These are phyloP conservation scores for Saprolegnia parasitica DNA, from an alignment of 352 stramenopile species.

Conservation along the genomic window DNA sequence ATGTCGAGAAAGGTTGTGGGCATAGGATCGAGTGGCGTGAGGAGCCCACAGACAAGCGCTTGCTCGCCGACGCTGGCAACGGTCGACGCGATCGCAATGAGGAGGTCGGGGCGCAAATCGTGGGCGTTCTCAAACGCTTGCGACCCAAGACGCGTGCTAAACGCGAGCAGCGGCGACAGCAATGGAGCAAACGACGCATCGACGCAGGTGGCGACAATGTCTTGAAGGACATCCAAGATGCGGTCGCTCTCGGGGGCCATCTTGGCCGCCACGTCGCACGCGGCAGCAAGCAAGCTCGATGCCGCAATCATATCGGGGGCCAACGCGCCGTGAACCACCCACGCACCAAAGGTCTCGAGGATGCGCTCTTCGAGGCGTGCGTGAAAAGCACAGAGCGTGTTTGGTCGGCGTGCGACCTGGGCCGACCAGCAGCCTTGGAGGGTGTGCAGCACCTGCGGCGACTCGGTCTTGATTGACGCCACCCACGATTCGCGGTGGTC, in stretches of 20 bases:
- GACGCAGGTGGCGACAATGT: conserved; percentile 5
- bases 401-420: not conserved
- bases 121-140: not conserved
- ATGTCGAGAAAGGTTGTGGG: not conserved
- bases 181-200: not conserved
- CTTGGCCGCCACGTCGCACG: not conserved
- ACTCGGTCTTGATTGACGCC: not conserved
- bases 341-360: conserved; percentile 14
- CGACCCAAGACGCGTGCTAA: not conserved
- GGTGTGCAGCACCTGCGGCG: not conserved
- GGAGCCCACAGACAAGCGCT: not conserved
- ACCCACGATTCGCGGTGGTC: conserved; percentile 12
- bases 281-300: not conserved
- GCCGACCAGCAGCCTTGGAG: conserved; percentile 7
- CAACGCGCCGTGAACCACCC: conserved; percentile 3
- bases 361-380: not conserved
- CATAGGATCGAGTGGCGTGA: not conserved
- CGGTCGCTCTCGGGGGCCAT: not conserved
- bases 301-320: not conserved
- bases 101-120: not conserved
- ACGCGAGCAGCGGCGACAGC: not conserved
- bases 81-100: not conserved
- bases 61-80: conserved; percentile 7
- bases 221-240: conserved; percentile 8
- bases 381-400: not conserved